A percentile compares a stretch with the other conserved stretches of the same genome.
Conservation (phyloP, 139 green algal species). For the Marvania coccoides region DNA sequence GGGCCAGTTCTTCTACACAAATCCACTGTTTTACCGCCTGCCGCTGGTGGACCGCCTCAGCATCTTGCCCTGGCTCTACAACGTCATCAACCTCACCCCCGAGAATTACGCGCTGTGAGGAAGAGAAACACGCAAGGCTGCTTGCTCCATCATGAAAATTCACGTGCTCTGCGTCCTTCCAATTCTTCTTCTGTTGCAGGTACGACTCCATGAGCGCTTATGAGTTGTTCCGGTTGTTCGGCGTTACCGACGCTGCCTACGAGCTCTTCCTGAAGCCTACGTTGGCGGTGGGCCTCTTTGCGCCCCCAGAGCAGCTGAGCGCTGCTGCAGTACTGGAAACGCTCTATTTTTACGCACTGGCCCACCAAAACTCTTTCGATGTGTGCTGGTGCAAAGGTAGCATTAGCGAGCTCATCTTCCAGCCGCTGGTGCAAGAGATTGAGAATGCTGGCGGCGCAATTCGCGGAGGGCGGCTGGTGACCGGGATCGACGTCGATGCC, state of each 20-base stretch:
- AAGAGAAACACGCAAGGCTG: too few species aligned
- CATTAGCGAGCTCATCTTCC: constrained; percentile 78
- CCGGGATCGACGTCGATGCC: constrained; percentile 29
- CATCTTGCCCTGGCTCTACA: constrained; percentile 77
- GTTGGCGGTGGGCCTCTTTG: constrained; percentile 73
- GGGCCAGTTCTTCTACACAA: constrained; percentile 77
- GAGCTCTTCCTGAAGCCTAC: constrained; percentile 72
- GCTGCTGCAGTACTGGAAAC: constrained; percentile 69
- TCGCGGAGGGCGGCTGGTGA: constrained; percentile 43
- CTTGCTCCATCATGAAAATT: too few species aligned
- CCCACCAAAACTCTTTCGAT: constrained; percentile 66
- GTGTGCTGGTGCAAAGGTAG: constrained; percentile 50
- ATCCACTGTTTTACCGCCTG: constrained; percentile 48
- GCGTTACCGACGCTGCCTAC: constrained; percentile 56
- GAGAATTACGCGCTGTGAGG: constrained; percentile 42
- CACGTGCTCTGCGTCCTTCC: too few species aligned
- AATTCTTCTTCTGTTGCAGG: background rate
- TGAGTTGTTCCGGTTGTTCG: constrained; percentile 63
- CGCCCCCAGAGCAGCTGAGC: constrained; percentile 65
- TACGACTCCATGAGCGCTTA: constrained; percentile 79
- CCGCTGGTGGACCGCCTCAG: constrained; percentile 32
- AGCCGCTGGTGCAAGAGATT: constrained; percentile 60
- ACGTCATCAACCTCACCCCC: constrained; percentile 59
- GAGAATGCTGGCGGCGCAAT: constrained; percentile 22
- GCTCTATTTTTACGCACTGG: constrained; percentile 80